Evolutionary conservation across 306 rosid genomes (phyloP), one percentile per base, ranked within the genome.

Genomic region (Fagus crenata): DNA sequence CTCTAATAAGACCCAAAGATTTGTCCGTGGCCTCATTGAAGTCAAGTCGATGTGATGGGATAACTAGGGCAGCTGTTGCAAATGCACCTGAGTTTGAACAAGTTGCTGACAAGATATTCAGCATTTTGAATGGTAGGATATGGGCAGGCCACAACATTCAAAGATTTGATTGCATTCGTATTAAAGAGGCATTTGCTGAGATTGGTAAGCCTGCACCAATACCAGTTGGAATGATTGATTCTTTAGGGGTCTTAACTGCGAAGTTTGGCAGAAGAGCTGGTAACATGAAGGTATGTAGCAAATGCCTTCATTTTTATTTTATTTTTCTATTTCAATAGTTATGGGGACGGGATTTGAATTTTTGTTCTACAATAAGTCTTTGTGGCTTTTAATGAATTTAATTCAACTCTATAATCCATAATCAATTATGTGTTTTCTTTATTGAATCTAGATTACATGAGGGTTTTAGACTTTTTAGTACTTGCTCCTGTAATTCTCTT

Each of bases 121-220:
- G 67, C 67, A 80, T 92, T 37, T 82, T 96, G 84, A 71, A 96
- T 78, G 97, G 99, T 37, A 89, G 93, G 81, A 85, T 90, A 32
- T 96, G 98, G 99, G 99, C 93, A 9, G 99, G 99, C 6, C 97
- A 96, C 72, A 96, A 96, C 78, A 96, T 96, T 14, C 89, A 53
- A 75, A 80, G 97, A 69, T 96, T 96, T 3, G 99, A 96, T 32
- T 91, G 99, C 60, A 87, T 87, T 65, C 90, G 98, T 58, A 92
- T 96, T 65, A 89, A 77, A 82, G 99, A 96, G 72, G 96, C 93
- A 2, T 96, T 96, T 74, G 81, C 84, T 0, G 86, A 81, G 28
- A 85, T 96, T 18, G 90, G 87, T 32, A 85, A 67, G 85, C 85
- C 93, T 18, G 88, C 90, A 4, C 99, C 99, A 9, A 63, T 40